These are phyloP conservation scores for Polyplosphaeria fusca DNA, from an alignment of 495 filamentous ascomycete genomes.

Conservation along the genomic window DNA sequence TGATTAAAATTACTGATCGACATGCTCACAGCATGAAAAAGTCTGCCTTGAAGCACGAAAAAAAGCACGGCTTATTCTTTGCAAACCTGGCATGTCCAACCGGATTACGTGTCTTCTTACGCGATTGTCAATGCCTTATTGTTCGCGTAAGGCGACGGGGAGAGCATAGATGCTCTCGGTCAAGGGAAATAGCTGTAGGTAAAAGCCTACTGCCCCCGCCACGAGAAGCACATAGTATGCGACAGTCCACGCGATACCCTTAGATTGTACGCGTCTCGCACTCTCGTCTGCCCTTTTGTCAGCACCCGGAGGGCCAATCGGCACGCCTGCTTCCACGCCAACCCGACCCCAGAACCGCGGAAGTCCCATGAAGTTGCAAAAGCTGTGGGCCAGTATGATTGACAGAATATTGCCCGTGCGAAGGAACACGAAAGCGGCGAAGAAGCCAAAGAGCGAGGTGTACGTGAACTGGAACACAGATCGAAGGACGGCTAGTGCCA, in stretches of 20 bases:
- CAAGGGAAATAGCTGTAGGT: conserved; percentile 63
- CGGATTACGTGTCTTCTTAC: no score
- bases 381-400: conserved; percentile 71
- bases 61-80: no score
- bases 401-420: conserved; percentile 76
- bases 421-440: conserved; percentile 84
- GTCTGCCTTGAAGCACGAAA: no score
- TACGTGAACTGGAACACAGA: conserved; percentile 85
- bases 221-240: conserved; percentile 74
- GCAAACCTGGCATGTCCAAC: no score
- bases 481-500: conserved; percentile 58
- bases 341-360: conserved; percentile 84
- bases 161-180: conserved; percentile 60
- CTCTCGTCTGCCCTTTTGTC: conserved; percentile 42
- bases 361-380: conserved; percentile 90
- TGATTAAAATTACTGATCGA: no score
- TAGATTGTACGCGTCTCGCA: neutral
- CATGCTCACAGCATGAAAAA: no score
- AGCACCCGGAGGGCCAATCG: conserved; percentile 32
- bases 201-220: conserved; percentile 68
- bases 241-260: conserved; percentile 63
- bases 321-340: conserved; percentile 51
- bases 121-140: no score
- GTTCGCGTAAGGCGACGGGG: conserved; percentile 29
- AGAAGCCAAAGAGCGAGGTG: conserved; percentile 90